Evolutionary conservation across 192 early-diverging fungal species (phyloP).

Genomic region (Backusella tarrabulga): DNA sequence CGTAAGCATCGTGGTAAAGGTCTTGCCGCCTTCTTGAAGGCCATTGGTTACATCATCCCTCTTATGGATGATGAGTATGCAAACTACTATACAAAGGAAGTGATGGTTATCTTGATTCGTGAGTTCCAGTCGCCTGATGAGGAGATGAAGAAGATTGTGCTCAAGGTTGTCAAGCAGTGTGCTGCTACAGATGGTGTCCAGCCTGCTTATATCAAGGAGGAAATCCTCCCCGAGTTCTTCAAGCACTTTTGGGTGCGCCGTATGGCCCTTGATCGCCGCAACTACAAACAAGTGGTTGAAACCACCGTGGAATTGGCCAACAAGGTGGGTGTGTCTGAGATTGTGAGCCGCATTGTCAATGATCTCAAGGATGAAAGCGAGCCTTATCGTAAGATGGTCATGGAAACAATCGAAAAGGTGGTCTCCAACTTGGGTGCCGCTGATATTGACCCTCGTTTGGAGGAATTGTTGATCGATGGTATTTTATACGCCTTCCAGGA

Average conservation of each 20-base stretch:
- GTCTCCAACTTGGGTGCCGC: conserved; percentile 75
- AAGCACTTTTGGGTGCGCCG: conserved; percentile 97
- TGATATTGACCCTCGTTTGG: conserved; percentile 89
- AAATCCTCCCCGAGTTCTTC: conserved; percentile 95
- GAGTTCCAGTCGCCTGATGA: conserved; percentile 98
- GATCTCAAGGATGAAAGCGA: conserved; percentile 96
- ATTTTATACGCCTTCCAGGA: conserved; percentile 98
- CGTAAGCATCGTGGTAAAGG: conserved; percentile 95
- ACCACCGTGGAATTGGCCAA: conserved; percentile 95
- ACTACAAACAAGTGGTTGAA: conserved; percentile 91
- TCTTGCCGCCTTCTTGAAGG: conserved; percentile 96
- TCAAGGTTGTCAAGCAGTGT: conserved; percentile 97
- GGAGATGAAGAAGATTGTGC: conserved; percentile 98
- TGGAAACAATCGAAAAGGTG: conserved; percentile 93
- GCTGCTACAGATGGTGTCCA: conserved; percentile 91
- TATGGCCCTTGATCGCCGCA: conserved; percentile 94
- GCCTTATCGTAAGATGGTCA: conserved; percentile 94
- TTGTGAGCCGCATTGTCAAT: conserved; percentile 83
- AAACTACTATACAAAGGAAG: conserved; percentile 91
- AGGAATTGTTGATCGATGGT: conserved; percentile 96
- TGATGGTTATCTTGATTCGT: conserved; percentile 88
- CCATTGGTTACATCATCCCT: conserved; percentile 98
- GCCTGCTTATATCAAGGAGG: conserved; percentile 79
- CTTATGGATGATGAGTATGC: conserved; percentile 96
- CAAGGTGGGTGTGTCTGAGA: conserved; percentile 90